Evolutionary conservation across 2,329 filamentous ascomycete genomes (phyloP).

Genomic region (Phymatotrichopsis omnivora): DNA sequence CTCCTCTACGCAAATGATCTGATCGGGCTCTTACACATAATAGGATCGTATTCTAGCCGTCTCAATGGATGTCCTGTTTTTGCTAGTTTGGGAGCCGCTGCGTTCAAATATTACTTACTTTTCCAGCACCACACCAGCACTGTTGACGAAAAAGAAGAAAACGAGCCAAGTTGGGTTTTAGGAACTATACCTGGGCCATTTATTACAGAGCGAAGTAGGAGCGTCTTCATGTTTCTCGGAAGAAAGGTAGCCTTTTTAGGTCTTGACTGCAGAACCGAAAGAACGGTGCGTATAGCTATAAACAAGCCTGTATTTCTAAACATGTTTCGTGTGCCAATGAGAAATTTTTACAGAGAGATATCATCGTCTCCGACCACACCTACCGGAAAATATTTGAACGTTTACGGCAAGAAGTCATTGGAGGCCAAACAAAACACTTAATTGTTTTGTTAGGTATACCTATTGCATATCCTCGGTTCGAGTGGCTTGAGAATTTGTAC

Average conservation of each 20-base stretch:
- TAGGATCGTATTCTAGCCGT: conserved; percentile 82
- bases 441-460: conserved; percentile 79
- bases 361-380: conserved; percentile 68
- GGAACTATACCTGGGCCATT: conserved; percentile 75
- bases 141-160: conserved; percentile 63
- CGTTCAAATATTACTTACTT: conserved; percentile 97
- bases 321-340: conserved; percentile 26
- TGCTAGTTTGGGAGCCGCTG: conserved; percentile 75
- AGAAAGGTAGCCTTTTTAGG: conserved; percentile 70
- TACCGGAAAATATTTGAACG: conserved; percentile 82
- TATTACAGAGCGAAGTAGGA: conserved; percentile 76
- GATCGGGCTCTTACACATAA: too few species aligned
- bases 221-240: conserved; percentile 75
- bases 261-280: conserved; percentile 82
- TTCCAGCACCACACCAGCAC: conserved; percentile 97
- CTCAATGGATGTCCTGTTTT: conserved; percentile 91
- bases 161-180: conserved; percentile 86
- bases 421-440: conserved; percentile 79
- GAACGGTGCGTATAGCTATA: conserved; percentile 46
- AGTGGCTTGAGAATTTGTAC: conserved; percentile 62
- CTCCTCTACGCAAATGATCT: too few species aligned
- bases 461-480: conserved; percentile 67
- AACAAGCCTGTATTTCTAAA: background rate
- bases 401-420: conserved; percentile 68
- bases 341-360: conserved; percentile 49